Evolutionary conservation across 192 early-diverging fungal species (phyloP), one percentile per base, ranked within the genome.

Genomic region (Coemansia sp.): DNA sequence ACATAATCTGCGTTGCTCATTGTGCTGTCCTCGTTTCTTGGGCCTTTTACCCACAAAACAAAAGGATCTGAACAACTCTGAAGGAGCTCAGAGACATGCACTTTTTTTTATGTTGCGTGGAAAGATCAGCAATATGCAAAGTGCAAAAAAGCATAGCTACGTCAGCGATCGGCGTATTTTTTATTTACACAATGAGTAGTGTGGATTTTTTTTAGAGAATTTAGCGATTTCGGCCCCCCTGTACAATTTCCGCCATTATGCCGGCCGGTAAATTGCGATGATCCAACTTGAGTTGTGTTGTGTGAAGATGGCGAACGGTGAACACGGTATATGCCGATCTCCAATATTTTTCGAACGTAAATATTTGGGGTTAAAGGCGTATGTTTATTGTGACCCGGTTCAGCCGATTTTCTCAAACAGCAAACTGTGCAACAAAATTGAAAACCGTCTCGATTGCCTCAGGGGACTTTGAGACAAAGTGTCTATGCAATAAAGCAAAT

Each of bases 381-480:
- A 20, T 57, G 34, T 60, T 49, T 15, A 31, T 48, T 23, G 40
- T 25, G 19, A 60, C 10, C 28, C 36, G 26, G 22, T 46, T 46
- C 42, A 46, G n/a, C 7, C 7, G 31, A 34, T 34, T 34, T 7
- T 34, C 31, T 34, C 47, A 48, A 48, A 3, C 4, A 4, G n/a
- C 9, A 66, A 72, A 69, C 38, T 60, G 60, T 4, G 46, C 56
- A 22, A 79, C 46, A 71, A 79, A 79, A 31, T 67, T 52, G 17
- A 34, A 48, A 23, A 79, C 37, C 4, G 60, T 51, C 31, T 51
- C 23, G 37, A 79, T 37, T 21, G 65, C 64, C 19, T 70, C 61
- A 5, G 54, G 66, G 2, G 71, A 46, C 58, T 73, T 79, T 60
- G 76, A 71, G 22, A 79, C 67, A 54, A 70, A 79, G 14, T 79